Conservation (phyloP, 768 basidiomycete genomes). For the Boletus reticuloceps region DNA sequence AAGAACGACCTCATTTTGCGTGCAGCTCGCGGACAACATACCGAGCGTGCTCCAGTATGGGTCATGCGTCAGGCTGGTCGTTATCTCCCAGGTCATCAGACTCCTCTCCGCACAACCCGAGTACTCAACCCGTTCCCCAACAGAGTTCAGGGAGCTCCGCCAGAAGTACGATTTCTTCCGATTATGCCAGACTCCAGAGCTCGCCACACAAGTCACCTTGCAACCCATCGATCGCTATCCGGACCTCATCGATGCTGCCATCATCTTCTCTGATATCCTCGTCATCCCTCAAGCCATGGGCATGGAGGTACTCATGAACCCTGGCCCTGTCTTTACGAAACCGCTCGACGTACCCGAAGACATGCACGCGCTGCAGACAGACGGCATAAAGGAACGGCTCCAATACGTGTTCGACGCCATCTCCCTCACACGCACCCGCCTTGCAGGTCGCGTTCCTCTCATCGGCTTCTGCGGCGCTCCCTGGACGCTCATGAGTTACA, state of each 20-base stretch:
- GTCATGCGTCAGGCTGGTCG: conserved; percentile 97
- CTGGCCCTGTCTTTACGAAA: conserved; percentile 83
- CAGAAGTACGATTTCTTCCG: conserved; percentile 91
- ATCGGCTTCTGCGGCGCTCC: conserved; percentile 98
- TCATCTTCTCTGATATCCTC: conserved; percentile 98
- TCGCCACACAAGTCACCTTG: conserved; percentile 86
- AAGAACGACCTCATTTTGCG: conserved; percentile 87
- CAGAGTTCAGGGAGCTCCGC: conserved; percentile 89
- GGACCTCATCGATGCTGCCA: conserved; percentile 88
- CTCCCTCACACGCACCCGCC: conserved; percentile 72
- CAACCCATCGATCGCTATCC: conserved; percentile 91
- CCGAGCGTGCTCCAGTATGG: conserved; percentile 95
- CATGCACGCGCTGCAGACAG: conserved; percentile 56
- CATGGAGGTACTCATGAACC: conserved; percentile 93
- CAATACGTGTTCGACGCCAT: conserved; percentile 93
- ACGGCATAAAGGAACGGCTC: conserved; percentile 82
- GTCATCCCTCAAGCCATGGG: conserved; percentile 98
- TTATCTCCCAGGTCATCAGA: conserved; percentile 78
- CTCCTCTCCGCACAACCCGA: background rate
- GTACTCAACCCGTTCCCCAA: background rate
- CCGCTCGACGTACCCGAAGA: conserved; percentile 81
- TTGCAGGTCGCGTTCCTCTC: conserved; percentile 88
- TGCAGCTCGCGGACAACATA: conserved; percentile 86
- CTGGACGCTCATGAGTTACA: conserved; percentile 97
- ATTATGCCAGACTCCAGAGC: conserved; percentile 86